Evolutionary conservation across 1,284 basidiomycete genomes (phyloP).

Genomic region (Sanghuangporus sanghuang): DNA sequence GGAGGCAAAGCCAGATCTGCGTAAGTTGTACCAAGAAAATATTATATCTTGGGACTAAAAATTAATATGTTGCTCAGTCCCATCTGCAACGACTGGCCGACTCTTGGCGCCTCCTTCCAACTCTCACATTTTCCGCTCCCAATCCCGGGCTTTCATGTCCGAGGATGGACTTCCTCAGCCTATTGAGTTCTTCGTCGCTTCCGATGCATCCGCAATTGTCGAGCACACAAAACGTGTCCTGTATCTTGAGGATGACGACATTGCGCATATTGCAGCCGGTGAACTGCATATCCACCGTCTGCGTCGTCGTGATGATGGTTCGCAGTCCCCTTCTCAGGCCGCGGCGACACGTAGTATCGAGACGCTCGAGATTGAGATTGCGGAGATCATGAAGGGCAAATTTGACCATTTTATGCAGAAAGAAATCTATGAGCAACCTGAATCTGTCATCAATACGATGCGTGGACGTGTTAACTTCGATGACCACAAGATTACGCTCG

Average conservation of each 20-base stretch:
- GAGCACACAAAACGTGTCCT: conserved; percentile 99
- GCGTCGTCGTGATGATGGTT: conserved; percentile 78
- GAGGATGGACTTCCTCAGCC: conserved; percentile 98
- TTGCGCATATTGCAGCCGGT: conserved; percentile 95
- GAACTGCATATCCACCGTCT: conserved; percentile 99
- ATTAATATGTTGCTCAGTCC: conserved; percentile 32
- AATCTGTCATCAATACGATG: conserved; percentile 99
- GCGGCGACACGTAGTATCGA: conserved; percentile 93
- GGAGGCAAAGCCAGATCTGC: conserved; percentile 51
- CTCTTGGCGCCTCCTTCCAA: conserved; percentile 70
- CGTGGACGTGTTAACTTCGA: conserved; percentile 99
- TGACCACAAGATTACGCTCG: conserved; percentile 85
- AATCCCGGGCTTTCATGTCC: conserved; percentile 97
- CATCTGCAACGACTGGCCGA: conserved; percentile 45
- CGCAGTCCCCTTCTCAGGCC: conserved; percentile 47
- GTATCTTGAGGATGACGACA: conserved; percentile 98
- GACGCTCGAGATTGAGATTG: conserved; percentile 97
- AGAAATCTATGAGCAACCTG: conserved; percentile 99
- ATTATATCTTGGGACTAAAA: neutral
- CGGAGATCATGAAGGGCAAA: conserved; percentile 99
- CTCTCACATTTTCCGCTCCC: conserved; percentile 88
- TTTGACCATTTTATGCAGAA: conserved; percentile 99
- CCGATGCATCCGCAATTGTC: conserved; percentile 93
- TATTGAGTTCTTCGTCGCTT: conserved; percentile 99
- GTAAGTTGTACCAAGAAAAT: conserved; percentile 38